phyloP scores from a whole-genome alignment of 345 rosid species.

The Lagerstroemia speciosa region DNA sequence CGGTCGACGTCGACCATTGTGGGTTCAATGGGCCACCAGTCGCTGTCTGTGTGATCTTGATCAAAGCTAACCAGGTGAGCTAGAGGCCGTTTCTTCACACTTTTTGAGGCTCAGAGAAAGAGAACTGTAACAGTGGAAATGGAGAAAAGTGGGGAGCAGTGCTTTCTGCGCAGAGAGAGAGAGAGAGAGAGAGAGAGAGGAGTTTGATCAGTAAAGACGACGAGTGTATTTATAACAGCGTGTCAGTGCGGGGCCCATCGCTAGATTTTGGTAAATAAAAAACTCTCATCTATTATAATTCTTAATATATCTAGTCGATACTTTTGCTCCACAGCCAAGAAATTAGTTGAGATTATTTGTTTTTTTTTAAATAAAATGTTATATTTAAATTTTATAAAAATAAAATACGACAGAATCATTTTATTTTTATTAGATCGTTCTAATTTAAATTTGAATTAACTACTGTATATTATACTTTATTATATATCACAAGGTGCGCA shows the following conservation, averaged over 20 bases:
- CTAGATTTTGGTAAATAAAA: slow-evolving; percentile 11
- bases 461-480: too few relatives aligned
- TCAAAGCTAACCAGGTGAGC: not conserved
- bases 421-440: too few relatives aligned
- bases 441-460: too few relatives aligned
- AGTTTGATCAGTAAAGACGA: slow-evolving; percentile 5
- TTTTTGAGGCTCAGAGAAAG: not conserved
- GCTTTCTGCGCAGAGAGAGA: slow-evolving; percentile 1
- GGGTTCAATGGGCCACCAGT: not conserved
- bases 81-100: slow-evolving; percentile 5
- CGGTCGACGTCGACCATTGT: slow-evolving; percentile 98
- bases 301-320: not conserved
- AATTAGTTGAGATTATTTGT: too few relatives aligned
- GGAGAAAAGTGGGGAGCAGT: slow-evolving; percentile 1
- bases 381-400: too few relatives aligned
- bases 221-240: slow-evolving; percentile 30
- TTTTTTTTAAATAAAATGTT: too few relatives aligned
- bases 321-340: not conserved
- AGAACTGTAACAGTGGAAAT: not conserved
- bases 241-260: slow-evolving; percentile 19
- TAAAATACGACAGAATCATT: too few relatives aligned
- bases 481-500: too few relatives aligned
- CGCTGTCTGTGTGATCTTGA: not conserved
- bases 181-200: not conserved
- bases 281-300: not conserved